Evolutionary conservation across 169 alveolate species (phyloP), one percentile per base, ranked within the genome.

Genomic region (Babesia caballi): DNA sequence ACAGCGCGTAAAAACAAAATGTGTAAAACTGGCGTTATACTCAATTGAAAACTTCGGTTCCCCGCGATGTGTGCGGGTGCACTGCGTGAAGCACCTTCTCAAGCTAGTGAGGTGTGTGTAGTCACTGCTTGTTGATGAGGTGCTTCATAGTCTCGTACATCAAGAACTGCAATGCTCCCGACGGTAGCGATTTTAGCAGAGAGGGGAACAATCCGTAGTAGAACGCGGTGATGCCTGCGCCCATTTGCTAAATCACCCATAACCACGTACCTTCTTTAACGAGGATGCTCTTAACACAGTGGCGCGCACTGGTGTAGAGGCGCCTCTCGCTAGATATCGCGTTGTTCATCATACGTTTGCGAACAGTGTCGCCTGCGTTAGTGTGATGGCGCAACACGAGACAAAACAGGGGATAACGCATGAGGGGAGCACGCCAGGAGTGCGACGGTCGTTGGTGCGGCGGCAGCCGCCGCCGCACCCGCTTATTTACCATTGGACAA

Each of bases 81-180:
- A 38, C 44, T 38, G 44, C 7, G 44, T 5, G 7, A 4, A 8
- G 7, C 14, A 1, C n/a, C 44, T 12, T 17, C 7, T 12, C 7
- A 17, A 1, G 14, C 7, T 12, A 8, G 2, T 12, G 14, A 12
- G 1, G 32, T n/a, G 3, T 6, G 27, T 3, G 56, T n/a, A 12
- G 56, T 56, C 28, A 75, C 14, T 38, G 68, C 46, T 60, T 71
- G 54, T 65, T 66, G 66, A 72, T 52, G 38, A 89, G 32, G 82
- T 89, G 85, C 76, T 89, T 89, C 63, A 89, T 70, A 25, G 83
- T 72, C 65, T 92, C 96, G 78, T 92, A 92, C 53, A 90, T 82
- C 41, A 90, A 82, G 53, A 92, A 92, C 71, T 92, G 96, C 27
- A 92, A 69, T 0, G 96, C 96, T 15, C 96, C 96, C 2, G 96